Percentiles rank a stretch among this genome's conserved stretches.
Evolutionary conservation across 495 filamentous ascomycete genomes (phyloP).

Genomic region (Xylaria flabelliformis): DNA sequence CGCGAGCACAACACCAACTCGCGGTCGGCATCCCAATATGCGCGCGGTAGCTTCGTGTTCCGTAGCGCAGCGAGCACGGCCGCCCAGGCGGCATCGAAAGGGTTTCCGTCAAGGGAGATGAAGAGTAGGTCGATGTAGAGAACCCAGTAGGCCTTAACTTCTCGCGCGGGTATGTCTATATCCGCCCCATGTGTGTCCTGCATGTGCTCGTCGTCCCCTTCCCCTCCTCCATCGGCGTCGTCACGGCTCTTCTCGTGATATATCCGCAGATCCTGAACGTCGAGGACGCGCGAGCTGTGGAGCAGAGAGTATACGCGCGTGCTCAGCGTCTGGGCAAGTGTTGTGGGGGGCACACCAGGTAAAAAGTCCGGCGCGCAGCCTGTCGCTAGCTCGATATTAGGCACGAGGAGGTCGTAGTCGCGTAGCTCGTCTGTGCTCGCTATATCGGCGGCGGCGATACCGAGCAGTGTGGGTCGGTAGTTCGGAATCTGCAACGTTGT

Average conservation of each 20-base stretch:
- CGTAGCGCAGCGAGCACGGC: slow-evolving; percentile 81
- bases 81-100: slow-evolving; percentile 89
- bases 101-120: slow-evolving; percentile 87
- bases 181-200: slow-evolving; percentile 44
- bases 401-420: slow-evolving; percentile 79
- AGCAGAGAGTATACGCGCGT: slow-evolving; percentile 78
- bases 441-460: slow-evolving; percentile 27
- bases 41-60: slow-evolving; percentile 78
- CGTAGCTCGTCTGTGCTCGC: slow-evolving; percentile 48
- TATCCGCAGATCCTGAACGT: slow-evolving; percentile 68
- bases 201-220: slow-evolving; percentile 50
- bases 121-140: slow-evolving; percentile 93
- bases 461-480: slow-evolving; percentile 53
- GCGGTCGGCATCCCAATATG: slow-evolving; percentile 84
- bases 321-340: slow-evolving; percentile 81
- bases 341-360: slow-evolving; percentile 79
- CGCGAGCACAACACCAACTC: slow-evolving; percentile 80
- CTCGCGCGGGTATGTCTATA: slow-evolving; percentile 36
- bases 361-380: slow-evolving; percentile 86
- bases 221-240: slow-evolving; percentile 36
- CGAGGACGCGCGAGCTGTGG: slow-evolving; percentile 68
- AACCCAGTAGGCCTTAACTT: slow-evolving; percentile 87
- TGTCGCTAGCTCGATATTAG: slow-evolving; percentile 88
- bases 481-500: slow-evolving; percentile 70
- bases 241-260: slow-evolving; percentile 63